Evolutionary conservation across 148 eudicot species (phyloP), one percentile per base, ranked within the genome.

Genomic region (Amaranthus palmeri): DNA sequence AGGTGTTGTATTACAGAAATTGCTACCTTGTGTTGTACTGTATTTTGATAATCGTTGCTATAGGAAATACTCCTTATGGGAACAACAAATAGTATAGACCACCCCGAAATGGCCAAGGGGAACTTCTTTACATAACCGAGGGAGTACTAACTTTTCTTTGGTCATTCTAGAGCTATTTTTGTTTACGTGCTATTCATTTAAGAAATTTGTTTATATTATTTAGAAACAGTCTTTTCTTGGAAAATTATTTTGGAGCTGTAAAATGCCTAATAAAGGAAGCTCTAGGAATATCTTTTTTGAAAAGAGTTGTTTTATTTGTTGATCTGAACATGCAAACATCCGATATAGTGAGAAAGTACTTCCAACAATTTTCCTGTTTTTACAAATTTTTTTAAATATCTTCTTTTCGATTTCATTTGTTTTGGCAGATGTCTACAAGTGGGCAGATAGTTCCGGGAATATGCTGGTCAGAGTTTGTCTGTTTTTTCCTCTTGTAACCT

Each of bases 401-500:
- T 61, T 73, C 62, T 50, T 7, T 50, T 7, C 5, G 46, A 9
- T 40, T 54, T 13, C 62, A 68, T 46, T n/a, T 67, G 65, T 15
- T 61, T 58, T 75, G 82, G 83, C 89, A 96, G 97, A 96, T 81
- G 92, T 96, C 77, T 96, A 92, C 76, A 80, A 68, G 59, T 88
- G 97, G 97, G 96, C 90, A 67, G 84, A 88, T 79, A 66, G 79
- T 64, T 87, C 93, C 44, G 92, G 88, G 67, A 78, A 84, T 67
- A 86, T 92, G 96, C 86, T 65, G 81, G 82, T 92, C 56, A 85
- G 99, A 80, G 86, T 86, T 72, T 96, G 99, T 86, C 67, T 96
- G 52, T 96, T 84, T 80, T 96, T 96, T 58, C 99, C 99, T 51
- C 77, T 90, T 72, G 86, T 76, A 84, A 90, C 93, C 67, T 92